Percentiles rank a stretch among this genome's conserved stretches.
These are phyloP conservation scores for Uronychia setigera DNA, from an alignment of 73 alveolate species.

Conservation along the genomic window DNA sequence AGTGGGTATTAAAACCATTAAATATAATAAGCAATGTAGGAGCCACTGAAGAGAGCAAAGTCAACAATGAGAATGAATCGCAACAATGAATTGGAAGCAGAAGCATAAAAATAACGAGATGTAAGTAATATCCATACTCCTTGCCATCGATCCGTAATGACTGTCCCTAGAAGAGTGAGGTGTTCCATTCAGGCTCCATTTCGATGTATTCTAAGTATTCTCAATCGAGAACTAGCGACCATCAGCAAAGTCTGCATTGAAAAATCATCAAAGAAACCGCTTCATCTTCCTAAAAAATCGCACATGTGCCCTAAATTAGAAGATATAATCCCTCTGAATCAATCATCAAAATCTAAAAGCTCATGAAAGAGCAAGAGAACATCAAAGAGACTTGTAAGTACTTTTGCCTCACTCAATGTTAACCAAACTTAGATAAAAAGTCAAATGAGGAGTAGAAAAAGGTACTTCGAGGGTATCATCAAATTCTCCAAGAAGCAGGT, in stretches of 20 bases:
- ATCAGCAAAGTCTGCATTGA: not conserved
- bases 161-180: no score
- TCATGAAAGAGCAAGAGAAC: not conserved
- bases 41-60: no score
- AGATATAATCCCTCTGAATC: not conserved
- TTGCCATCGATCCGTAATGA: no score
- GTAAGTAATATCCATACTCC: no score
- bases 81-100: no score
- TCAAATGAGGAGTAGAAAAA: not conserved
- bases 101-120: no score
- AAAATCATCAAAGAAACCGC: not conserved
- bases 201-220: not conserved
- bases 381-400: not conserved
- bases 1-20: no score
- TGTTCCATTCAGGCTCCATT: no score
- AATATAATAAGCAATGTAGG: no score
- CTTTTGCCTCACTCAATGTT: not conserved
- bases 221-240: not conserved
- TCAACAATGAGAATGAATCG: no score
- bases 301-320: not conserved
- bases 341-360: not conserved
- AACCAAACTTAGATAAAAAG: not conserved
- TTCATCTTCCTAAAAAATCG: not conserved
- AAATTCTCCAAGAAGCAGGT: not conserved
- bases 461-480: not conserved